Base-by-base conservation (phyloP, 805 yeast species). In the Teunomyces gatunensis region DNA sequence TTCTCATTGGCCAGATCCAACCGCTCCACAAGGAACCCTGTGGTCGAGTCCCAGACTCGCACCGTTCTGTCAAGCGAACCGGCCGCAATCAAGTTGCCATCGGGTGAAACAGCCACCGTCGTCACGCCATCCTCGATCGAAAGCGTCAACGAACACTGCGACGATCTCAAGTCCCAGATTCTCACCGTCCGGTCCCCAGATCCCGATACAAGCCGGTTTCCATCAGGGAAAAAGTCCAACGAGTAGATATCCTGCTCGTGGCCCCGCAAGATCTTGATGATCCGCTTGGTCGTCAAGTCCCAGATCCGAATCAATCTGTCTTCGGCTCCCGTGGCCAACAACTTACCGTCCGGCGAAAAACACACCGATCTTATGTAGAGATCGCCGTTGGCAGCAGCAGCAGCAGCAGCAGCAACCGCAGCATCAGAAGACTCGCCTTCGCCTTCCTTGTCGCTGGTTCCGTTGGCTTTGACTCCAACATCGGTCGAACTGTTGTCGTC, bases 231-330 rank as follows among this genome's bases (percentile, higher is more conserved):
- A 68, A 88, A 94, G 70, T 89, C 97, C 56, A 92, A 77, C 10
- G 97, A 91, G 71, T 92, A 94, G 57, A 92, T 91, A 71, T 92
- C 99, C 74, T 94, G 99, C 68, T 91, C 97, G 65, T 92, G 98
- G 45, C 99, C 99, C 53, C 84, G 79, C 64, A 92, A 77, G 56
- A 88, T 85, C 70, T 87, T 86, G 55, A 90, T 87, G 60, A 91
- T 87, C 61, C 91, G 83, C 67, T 87, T 80, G 25, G 92, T 83
- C 45, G 87, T 79, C 64, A 92, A 81, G 66, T 92, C 97, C 99
- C 99, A 92, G 60, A 92, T 91, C 67, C 98, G 83, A 58, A 94
- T 94, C 54, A 87, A 79, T 66, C 85, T 86, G 67, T 87, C 95
- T 68, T 87, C 95, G 35, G 94, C 92, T 63, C 95, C 99, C 9